These are phyloP conservation scores for Trichomonascus vanleenenianus DNA, from an alignment of 805 yeast genomes.

Conservation along the genomic window DNA sequence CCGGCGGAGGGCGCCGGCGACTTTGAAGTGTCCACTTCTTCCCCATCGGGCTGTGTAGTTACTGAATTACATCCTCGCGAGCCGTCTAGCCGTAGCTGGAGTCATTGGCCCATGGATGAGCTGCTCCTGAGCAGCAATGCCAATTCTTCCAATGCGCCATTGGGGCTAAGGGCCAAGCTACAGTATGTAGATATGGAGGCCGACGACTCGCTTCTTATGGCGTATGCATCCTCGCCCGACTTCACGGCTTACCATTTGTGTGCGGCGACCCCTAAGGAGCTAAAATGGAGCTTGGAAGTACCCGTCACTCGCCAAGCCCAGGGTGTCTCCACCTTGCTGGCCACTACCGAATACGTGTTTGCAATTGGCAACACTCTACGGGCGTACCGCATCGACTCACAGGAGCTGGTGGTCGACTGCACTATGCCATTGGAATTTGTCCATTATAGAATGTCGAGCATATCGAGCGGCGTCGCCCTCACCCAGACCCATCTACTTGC, in stretches of 20 bases:
- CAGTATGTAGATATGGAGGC: not conserved
- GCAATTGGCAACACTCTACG: not conserved
- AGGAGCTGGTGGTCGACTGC: not conserved
- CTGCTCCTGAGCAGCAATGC: not conserved
- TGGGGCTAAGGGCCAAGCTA: not conserved
- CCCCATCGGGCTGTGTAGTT: not conserved
- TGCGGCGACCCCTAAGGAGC: not conserved
- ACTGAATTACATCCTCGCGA: not conserved
- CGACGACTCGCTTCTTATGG: not conserved
- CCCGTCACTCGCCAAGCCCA: not conserved
- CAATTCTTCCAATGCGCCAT: not conserved
- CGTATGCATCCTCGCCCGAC: not conserved
- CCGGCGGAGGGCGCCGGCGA: not conserved
- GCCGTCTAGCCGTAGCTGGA: not conserved
- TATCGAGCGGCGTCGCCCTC: not conserved
- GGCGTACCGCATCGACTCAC: not conserved
- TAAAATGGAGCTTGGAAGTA: not conserved
- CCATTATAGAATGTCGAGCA: no score
- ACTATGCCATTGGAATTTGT: not conserved
- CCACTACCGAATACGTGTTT: not conserved
- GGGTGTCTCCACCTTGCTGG: not conserved
- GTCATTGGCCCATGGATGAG: not conserved
- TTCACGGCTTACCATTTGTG: not conserved
- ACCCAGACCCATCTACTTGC: conserved; percentile 3
- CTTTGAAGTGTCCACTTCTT: not conserved